Evolutionary conservation across 495 filamentous ascomycete genomes (phyloP).

Genomic region (Venustampulla echinocandica): DNA sequence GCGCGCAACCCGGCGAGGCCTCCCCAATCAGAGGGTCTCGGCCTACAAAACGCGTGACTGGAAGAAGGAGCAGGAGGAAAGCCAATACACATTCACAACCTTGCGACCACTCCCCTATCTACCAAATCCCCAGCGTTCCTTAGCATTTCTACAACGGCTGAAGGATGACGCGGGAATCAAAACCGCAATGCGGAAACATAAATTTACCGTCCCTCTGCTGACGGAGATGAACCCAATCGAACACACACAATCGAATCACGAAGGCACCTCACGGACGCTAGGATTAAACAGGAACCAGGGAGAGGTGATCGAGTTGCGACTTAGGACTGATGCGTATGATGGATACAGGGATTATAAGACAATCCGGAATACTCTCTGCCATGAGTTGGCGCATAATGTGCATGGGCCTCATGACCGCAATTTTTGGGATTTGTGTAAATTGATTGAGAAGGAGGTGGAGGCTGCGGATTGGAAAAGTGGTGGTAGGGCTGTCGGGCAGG

Average conservation of each 20-base stretch:
- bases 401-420: constrained; percentile 69
- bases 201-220: constrained; percentile 76
- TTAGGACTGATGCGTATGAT: constrained; percentile 89
- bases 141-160: constrained; percentile 68
- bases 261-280: constrained; percentile 61
- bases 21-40: constrained; percentile 26
- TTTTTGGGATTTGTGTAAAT: constrained; percentile 80
- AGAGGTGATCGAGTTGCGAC: constrained; percentile 81
- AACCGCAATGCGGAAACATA: constrained; percentile 70
- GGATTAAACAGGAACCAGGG: constrained; percentile 84
- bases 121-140: constrained; percentile 57
- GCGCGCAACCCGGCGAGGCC: constrained; percentile 32
- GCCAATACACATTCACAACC: constrained; percentile 71
- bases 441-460: constrained; percentile 84
- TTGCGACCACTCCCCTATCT: constrained; percentile 72
- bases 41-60: constrained; percentile 29
- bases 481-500: constrained; percentile 52
- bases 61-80: constrained; percentile 44
- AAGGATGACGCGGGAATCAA: constrained; percentile 79
- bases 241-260: constrained; percentile 60
- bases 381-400: constrained; percentile 92
- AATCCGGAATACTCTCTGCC: constrained; percentile 85
- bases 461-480: constrained; percentile 62
- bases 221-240: constrained; percentile 90
- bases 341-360: constrained; percentile 87